Percentiles rank a stretch among this genome's conserved stretches.
These are phyloP conservation scores for Lineolata rhizophorae DNA, from an alignment of 495 filamentous ascomycete species.

Conservation along the genomic window DNA sequence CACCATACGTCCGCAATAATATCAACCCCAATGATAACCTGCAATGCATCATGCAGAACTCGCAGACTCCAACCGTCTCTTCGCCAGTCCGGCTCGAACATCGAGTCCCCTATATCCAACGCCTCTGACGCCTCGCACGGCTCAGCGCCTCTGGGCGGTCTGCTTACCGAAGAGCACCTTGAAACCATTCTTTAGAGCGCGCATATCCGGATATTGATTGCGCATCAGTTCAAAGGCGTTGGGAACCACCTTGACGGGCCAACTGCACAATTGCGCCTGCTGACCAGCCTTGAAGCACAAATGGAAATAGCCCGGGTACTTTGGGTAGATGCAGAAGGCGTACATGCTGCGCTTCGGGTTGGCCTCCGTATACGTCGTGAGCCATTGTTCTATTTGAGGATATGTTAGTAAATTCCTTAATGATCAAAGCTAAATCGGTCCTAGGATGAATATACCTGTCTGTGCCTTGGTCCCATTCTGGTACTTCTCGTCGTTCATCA, in stretches of 20 bases:
- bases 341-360: conserved; percentile 89
- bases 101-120: no score
- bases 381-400: conserved; percentile 70
- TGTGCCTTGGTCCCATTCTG: conserved; percentile 57
- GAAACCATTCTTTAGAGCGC: conserved; percentile 77
- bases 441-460: conserved; percentile 43
- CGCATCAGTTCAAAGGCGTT: conserved; percentile 72
- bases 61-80: no score
- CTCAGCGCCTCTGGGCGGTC: no score
- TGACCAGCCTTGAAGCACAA: conserved; percentile 88
- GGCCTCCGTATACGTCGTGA: conserved; percentile 83
- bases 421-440: no score
- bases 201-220: conserved; percentile 79
- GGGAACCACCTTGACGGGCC: conserved; percentile 80
- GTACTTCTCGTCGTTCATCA: conserved; percentile 81
- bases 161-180: conserved; percentile 45
- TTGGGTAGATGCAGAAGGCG: conserved; percentile 79
- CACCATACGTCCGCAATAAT: no score
- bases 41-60: no score
- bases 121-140: no score
- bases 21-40: no score
- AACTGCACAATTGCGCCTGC: conserved; percentile 44
- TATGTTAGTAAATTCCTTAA: conserved; percentile 2
- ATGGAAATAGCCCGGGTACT: conserved; percentile 82
- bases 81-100: no score